phyloP scores from a whole-genome alignment of 371 early-diverging fungal species.

The Mortierella sp. region DNA sequence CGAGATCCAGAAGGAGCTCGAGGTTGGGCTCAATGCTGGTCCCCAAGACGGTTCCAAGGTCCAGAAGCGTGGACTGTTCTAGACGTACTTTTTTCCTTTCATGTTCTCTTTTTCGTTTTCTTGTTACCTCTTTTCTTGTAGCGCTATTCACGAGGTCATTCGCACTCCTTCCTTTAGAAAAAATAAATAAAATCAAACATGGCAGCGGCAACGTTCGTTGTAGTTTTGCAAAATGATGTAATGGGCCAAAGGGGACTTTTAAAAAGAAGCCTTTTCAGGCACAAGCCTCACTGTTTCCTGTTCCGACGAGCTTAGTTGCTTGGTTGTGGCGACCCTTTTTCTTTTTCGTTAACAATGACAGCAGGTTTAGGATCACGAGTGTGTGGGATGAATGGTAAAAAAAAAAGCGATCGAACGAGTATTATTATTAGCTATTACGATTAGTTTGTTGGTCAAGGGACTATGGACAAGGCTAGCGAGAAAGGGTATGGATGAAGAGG shows the following conservation, averaged over 20 bases:
- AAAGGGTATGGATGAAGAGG: background rate
- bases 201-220: background rate
- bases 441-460: background rate
- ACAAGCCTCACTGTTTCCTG: background rate
- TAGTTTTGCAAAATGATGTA: background rate
- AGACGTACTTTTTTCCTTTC: conserved; percentile 6
- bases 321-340: too few species aligned
- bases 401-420: too few species aligned
- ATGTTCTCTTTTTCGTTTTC: background rate
- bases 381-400: background rate
- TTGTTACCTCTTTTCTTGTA: background rate
- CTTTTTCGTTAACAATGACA: background rate
- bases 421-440: background rate
- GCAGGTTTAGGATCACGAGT: background rate
- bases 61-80: conserved; percentile 58
- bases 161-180: background rate
- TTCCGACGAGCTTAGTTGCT: too few species aligned
- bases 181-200: background rate
- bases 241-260: background rate
- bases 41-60: conserved; percentile 56
- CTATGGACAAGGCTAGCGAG: background rate
- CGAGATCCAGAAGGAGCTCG: conserved; percentile 76
- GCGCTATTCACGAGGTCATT: background rate
- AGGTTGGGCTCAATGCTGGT: conserved; percentile 59
- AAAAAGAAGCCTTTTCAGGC: background rate